Evolutionary conservation across 331 rosid genomes (phyloP).

Genomic region (Rosa hybrid): DNA sequence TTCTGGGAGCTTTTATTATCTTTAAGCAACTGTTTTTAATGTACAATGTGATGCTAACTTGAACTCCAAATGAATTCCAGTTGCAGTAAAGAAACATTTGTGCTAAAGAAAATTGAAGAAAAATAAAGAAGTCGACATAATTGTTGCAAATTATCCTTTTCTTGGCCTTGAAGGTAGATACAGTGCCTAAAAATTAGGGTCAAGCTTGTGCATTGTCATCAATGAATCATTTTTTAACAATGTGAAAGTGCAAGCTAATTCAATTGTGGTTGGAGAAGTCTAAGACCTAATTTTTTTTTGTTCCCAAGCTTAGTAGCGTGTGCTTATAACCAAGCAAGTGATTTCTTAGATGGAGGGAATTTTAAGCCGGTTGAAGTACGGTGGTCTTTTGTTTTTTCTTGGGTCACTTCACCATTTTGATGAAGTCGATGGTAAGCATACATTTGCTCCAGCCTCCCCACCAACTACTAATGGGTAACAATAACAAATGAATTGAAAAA

Average conservation of each 20-base stretch:
- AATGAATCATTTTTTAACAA: background rate
- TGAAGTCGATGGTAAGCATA: no score
- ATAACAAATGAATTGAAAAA: background rate
- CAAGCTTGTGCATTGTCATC: background rate
- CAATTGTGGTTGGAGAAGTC: background rate
- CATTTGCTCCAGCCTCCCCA: no score
- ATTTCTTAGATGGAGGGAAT: background rate
- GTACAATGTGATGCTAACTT: background rate
- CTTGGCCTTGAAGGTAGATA: conserved; percentile 20
- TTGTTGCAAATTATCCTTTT: background rate
- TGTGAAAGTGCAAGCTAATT: background rate
- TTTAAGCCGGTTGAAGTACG: background rate
- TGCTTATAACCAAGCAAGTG: background rate
- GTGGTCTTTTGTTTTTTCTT: no score
- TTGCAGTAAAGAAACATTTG: conserved; percentile 4
- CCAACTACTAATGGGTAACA: no score
- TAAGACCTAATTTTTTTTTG: background rate
- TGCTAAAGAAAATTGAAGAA: background rate
- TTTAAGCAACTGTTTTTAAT: conserved; percentile 9
- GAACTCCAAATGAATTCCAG: background rate
- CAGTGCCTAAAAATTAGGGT: background rate
- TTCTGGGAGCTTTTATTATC: background rate
- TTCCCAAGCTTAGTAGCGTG: background rate
- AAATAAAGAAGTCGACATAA: background rate
- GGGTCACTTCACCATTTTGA: no score